Percentiles rank a stretch among this genome's conserved stretches.
phyloP scores from a whole-genome alignment of 1,284 basidiomycete species.

The Chalciporus sp. region DNA sequence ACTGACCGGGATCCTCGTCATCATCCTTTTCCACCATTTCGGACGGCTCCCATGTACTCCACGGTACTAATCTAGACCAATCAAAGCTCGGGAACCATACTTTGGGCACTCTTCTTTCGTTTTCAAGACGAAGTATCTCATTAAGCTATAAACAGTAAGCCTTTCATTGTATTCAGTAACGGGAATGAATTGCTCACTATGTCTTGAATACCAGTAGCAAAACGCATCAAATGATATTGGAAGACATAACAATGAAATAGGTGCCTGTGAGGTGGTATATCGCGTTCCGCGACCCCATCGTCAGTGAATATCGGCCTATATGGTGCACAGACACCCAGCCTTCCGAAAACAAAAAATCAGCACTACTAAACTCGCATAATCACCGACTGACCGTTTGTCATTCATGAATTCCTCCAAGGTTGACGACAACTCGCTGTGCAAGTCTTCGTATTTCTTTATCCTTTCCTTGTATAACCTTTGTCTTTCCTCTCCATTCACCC shows the following conservation, averaged over 20 bases:
- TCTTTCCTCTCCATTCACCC: slow-evolving; percentile 32
- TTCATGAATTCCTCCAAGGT: slow-evolving; percentile 52
- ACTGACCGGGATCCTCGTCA: slow-evolving; percentile 56
- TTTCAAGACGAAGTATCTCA: slow-evolving; percentile 60
- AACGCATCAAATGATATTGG: slow-evolving; percentile 69
- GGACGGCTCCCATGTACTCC: slow-evolving; percentile 52
- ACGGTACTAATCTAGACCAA: slow-evolving; percentile 41
- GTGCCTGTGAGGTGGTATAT: slow-evolving; percentile 60
- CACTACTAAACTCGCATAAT: background rate
- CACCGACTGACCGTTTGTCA: slow-evolving; percentile 48
- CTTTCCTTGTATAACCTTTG: slow-evolving; percentile 37
- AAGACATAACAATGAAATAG: slow-evolving; percentile 75
- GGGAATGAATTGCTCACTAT: slow-evolving; percentile 36
- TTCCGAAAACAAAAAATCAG: slow-evolving; percentile 27
- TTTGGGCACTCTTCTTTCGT: slow-evolving; percentile 46
- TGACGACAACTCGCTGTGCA: slow-evolving; percentile 43
- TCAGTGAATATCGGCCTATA: slow-evolving; percentile 61
- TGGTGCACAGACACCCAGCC: slow-evolving; percentile 69
- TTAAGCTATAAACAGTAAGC: slow-evolving; percentile 43
- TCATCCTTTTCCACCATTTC: slow-evolving; percentile 48
- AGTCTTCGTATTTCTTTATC: slow-evolving; percentile 40
- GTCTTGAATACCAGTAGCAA: slow-evolving; percentile 46
- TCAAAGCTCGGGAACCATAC: slow-evolving; percentile 72
- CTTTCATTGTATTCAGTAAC: background rate
- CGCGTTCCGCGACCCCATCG: slow-evolving; percentile 34